Evolutionary conservation across 441 rosid genomes (phyloP), one percentile per base, ranked within the genome.

Genomic region (Hypseocharis bilobata): DNA sequence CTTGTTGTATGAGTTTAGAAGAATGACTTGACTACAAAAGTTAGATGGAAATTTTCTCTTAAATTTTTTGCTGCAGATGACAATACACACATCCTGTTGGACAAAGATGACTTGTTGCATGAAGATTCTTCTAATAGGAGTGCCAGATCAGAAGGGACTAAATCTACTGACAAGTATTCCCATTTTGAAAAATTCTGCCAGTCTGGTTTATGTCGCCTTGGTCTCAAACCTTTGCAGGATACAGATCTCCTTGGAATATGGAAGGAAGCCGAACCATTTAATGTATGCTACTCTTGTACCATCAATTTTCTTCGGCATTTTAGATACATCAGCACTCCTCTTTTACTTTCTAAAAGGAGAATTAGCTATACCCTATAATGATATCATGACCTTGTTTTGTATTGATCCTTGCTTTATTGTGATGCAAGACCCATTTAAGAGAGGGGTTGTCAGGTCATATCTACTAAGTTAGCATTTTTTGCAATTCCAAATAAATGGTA

Each of bases 131-230:
- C 65, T 30, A 30, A 69, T 62, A 66, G 62, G 66, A 66, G 27
- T 49, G 60, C 65, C 20, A 58, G 45, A 72, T 69, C 64, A 58
- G 73, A 73, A 61, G 66, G 34, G 62, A 60, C 69, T 59, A 62
- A 54, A 34, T 65, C 63, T 28, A 68, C 68, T 10, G 75, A 78
- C 66, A 82, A 75, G 40, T 82, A 23, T 77, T 69, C 79, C 17
- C 83, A 82, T 29, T 88, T 86, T 66, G 81, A 82, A 80, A 82
- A 82, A 71, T 89, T 83, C 66, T 71, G 83, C 66, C 49, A 45
- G 76, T 84, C 93, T 61, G 98, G 91, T 68, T 76, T 92, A 67
- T 76, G 82, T 51, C 84, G 84, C 67, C 88, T 89, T 54, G 83
- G 78, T 69, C 85, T 92, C 69, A 69, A 80, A 58, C 84, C 78